These are phyloP conservation scores for Exophiala spinifera DNA, from an alignment of 2,329 filamentous ascomycete species.

Conservation along the genomic window DNA sequence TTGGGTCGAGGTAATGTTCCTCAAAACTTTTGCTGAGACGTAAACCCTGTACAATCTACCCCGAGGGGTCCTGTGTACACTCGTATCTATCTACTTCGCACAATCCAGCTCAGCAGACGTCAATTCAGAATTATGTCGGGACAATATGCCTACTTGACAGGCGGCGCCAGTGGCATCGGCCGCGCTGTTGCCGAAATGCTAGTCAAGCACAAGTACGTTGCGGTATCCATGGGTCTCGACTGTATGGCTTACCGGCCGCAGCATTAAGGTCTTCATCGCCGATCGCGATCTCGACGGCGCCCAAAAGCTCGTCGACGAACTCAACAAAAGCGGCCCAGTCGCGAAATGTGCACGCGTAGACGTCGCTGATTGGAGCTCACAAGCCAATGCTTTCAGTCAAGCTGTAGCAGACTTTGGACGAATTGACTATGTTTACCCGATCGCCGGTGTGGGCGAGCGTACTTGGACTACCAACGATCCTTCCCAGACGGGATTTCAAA, in stretches of 20 bases:
- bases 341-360: constrained; percentile 22
- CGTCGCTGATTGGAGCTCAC: constrained; percentile 24
- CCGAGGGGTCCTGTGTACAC: neutral
- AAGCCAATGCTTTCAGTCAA: constrained; percentile 35
- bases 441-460: constrained; percentile 43
- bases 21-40: too few relatives aligned
- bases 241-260: constrained; percentile 7
- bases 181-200: constrained; percentile 30
- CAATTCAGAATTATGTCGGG: constrained; percentile 11
- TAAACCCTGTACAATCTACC: too few relatives aligned
- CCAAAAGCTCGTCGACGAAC: constrained; percentile 23
- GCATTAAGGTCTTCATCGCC: constrained; percentile 33
- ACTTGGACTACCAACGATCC: constrained; percentile 34
- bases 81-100: neutral
- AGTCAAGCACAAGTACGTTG: constrained; percentile 24
- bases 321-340: constrained; percentile 18
- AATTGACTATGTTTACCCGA: constrained; percentile 42
- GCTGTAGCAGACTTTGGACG: constrained; percentile 35
- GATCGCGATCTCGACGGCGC: constrained; percentile 27
- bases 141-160: constrained; percentile 30
- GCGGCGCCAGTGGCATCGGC: constrained; percentile 32
- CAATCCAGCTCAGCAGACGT: neutral
- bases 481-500: constrained; percentile 31
- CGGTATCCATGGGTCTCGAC: too few relatives aligned
- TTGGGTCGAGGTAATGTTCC: too few relatives aligned